Conservation (phyloP, 1,284 basidiomycete genomes). For the Pascua guehoae region DNA sequence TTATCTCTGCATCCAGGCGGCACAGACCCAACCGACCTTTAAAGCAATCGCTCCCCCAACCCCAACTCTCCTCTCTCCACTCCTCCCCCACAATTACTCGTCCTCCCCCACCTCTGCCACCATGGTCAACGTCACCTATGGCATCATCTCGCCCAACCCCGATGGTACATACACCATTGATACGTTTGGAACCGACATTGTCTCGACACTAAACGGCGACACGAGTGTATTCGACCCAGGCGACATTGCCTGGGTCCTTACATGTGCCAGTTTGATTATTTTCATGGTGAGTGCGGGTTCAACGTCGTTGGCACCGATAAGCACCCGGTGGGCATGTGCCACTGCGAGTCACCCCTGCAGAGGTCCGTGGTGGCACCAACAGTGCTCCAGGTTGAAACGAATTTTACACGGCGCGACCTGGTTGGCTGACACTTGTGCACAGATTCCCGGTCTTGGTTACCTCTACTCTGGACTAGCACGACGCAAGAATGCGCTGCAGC, state of each 20-base stretch:
- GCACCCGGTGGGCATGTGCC: no score
- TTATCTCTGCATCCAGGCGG: no score
- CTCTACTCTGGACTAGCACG: constrained; percentile 83
- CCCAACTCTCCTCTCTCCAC: neutral
- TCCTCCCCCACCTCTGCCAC: neutral
- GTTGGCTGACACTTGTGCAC: constrained; percentile 2
- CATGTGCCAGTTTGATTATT: constrained; percentile 73
- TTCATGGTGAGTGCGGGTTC: constrained; percentile 44
- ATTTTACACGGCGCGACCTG: neutral
- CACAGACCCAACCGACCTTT: no score
- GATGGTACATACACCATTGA: constrained; percentile 19
- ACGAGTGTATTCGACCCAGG: constrained; percentile 62
- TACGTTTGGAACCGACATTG: constrained; percentile 28
- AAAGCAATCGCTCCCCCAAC: no score
- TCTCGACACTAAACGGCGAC: constrained; percentile 24
- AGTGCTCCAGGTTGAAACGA: neutral
- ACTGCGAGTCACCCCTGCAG: no score
- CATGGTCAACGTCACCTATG: constrained; percentile 26
- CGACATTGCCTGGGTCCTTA: constrained; percentile 77
- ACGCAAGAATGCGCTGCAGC: constrained; percentile 57
- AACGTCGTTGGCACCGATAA: neutral
- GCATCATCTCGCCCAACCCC: constrained; percentile 14
- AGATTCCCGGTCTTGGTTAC: constrained; percentile 66
- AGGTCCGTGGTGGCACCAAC: neutral
- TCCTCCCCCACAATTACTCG: neutral